phyloP scores from a whole-genome alignment of 305 asterid genomes.

The Plantago coronopus region DNA sequence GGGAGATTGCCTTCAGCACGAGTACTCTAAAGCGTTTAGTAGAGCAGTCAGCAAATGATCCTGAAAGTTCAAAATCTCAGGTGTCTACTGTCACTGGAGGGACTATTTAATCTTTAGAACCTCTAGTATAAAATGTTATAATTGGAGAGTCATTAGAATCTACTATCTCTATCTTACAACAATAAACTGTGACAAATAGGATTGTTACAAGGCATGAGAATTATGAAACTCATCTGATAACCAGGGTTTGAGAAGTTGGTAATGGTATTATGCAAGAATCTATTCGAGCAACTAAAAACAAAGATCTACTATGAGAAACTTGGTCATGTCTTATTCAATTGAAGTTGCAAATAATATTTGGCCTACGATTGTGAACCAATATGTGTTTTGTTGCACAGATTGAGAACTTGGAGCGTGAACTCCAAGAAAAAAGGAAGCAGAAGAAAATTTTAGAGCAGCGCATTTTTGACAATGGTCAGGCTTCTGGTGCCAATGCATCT shows the following conservation, averaged over 20 bases:
- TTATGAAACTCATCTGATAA: neutral
- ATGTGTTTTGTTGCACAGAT: conserved; percentile 43
- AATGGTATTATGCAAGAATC: neutral
- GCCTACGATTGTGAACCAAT: neutral
- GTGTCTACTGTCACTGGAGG: conserved; percentile 25
- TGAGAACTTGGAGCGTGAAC: conserved; percentile 80
- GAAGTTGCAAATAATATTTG: neutral
- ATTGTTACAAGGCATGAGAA: too few relatives aligned
- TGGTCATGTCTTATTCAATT: neutral
- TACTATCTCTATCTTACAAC: too few relatives aligned
- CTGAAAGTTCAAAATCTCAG: conserved; percentile 73
- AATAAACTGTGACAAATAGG: too few relatives aligned
- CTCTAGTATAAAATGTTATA: too few relatives aligned
- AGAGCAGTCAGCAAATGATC: conserved; percentile 83
- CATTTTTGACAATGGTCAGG: conserved; percentile 81
- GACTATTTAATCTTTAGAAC: too few relatives aligned
- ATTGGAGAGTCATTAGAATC: too few relatives aligned
- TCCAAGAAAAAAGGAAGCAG: conserved; percentile 80
- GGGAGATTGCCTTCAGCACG: conserved; percentile 94
- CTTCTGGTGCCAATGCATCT: conserved; percentile 80
- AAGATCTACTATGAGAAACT: too few relatives aligned
- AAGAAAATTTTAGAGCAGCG: conserved; percentile 80
- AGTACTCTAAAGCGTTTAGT: conserved; percentile 87
- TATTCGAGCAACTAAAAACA: too few relatives aligned
- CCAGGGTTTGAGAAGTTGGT: neutral